These are phyloP conservation scores for Backusella morwellensis DNA, from an alignment of 192 early-diverging fungal genomes.

Conservation along the genomic window DNA sequence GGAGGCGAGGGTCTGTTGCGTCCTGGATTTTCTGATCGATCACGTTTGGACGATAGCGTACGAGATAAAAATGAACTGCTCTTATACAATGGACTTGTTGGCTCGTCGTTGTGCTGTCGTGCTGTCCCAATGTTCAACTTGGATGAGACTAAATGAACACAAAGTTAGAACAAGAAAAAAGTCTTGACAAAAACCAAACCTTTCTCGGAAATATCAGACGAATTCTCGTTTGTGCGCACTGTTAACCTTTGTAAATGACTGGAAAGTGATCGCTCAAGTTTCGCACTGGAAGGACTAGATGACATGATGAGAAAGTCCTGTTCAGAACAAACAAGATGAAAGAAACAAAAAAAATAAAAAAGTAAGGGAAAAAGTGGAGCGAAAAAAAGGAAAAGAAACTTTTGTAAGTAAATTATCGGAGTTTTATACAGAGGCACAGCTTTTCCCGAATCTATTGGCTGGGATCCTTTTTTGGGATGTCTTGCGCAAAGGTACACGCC, in stretches of 20 bases:
- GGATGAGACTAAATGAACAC: background rate
- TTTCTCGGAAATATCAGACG: slow-evolving; percentile 19
- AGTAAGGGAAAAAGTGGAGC: background rate
- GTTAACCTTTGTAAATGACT: slow-evolving; percentile 27
- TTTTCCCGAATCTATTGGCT: background rate
- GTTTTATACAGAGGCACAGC: background rate
- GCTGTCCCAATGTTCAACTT: background rate
- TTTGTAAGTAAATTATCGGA: background rate
- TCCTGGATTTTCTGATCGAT: slow-evolving; percentile 15
- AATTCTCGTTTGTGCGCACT: background rate
- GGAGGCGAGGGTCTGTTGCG: slow-evolving; percentile 21
- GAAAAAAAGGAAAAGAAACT: background rate
- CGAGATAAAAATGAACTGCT: slow-evolving; percentile 25
- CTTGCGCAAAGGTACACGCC: background rate
- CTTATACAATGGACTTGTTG: background rate
- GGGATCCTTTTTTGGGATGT: background rate
- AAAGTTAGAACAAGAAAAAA: background rate
- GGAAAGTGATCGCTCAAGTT: slow-evolving; percentile 25
- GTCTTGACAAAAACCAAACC: background rate
- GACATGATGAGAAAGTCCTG: background rate
- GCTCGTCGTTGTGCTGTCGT: background rate
- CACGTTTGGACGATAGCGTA: slow-evolving; percentile 25
- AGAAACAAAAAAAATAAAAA: slow-evolving; percentile 9
- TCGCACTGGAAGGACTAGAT: slow-evolving; percentile 6
- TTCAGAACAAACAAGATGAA: background rate